Evolutionary conservation across 2,329 filamentous ascomycete genomes (phyloP), one percentile per base, ranked within the genome.

Genomic region (Arthrocladium fulminans): DNA sequence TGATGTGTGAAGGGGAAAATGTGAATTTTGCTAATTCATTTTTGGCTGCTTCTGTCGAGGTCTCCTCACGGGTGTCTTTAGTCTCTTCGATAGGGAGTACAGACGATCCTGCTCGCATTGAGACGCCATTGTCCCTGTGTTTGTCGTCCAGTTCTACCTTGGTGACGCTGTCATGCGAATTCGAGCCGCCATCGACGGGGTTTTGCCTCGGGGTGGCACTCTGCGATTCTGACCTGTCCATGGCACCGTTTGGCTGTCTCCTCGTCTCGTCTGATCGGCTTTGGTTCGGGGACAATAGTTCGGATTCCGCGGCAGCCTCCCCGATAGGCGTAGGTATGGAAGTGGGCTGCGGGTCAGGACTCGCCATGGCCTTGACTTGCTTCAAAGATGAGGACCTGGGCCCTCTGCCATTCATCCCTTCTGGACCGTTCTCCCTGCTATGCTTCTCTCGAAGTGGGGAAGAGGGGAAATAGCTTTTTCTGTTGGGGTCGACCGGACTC

Each of bases 91-190:
- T 24, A 9, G 56, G 54, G 9, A 58, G 46, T 9, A 43, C 42
- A n/a, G 53, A 50, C n/a, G 40, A 51, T n/a, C 56, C 56, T n/a
- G 54, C 54, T 30, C 54, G 52, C 56, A 58, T 58, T 3, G 56
- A 58, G 10, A 53, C 50, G 5, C 37, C 50, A 23, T 51, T 25
- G 40, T 58, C 56, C 35, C 54, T 49, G 17, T 48, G 43, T 17
- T 29, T 48, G 39, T 58, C 54, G n/a, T 47, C 37, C 8, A 55
- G 47, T 13, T 48, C 45, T 6, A 38, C 41, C 15, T 32, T 13
- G 22, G 17, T 38, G 20, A 39, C 25, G 22, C 12, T 38, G 3
- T 44, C n/a, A n/a, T 23, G 41, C 13, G 41, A 38, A 9, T 12
- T 27, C 23, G 30, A 39, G 13, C 8, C 32, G 17, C 12, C 6